phyloP scores from a whole-genome alignment of 345 rosid genomes.

The Acer saccharum region DNA sequence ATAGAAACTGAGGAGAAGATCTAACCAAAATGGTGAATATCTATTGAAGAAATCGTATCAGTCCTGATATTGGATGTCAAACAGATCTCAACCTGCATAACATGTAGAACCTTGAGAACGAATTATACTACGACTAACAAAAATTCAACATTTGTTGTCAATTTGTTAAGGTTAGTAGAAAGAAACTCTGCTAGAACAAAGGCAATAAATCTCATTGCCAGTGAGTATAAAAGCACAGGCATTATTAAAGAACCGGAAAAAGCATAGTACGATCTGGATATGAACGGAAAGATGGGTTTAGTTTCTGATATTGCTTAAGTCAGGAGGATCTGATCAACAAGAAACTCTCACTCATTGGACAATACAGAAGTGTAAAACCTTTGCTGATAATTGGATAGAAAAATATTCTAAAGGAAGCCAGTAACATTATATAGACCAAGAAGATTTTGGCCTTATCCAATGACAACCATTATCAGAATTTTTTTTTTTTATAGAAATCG shows the following conservation, averaged over 20 bases:
- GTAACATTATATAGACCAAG: neutral
- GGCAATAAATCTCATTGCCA: neutral
- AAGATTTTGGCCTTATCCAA: neutral
- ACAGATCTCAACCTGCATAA: constrained; percentile 94
- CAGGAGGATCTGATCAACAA: neutral
- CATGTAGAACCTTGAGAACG: neutral
- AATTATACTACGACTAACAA: constrained; percentile 4
- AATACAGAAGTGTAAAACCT: neutral
- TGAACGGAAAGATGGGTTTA: too few species aligned
- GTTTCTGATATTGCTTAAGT: neutral
- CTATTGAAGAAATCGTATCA: constrained; percentile 74
- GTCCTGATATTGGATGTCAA: constrained; percentile 91
- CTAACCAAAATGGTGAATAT: constrained; percentile 90
- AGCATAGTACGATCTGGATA: too few species aligned
- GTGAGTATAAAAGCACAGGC: neutral
- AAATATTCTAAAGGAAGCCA: neutral
- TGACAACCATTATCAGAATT: constrained; percentile 9
- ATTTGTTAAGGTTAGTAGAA: neutral
- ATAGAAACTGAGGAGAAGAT: constrained; percentile 8
- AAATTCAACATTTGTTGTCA: neutral
- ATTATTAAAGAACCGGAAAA: neutral
- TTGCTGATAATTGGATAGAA: neutral
- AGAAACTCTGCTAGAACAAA: neutral
- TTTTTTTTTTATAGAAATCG: constrained; percentile 22
- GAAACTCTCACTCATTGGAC: neutral